These are phyloP conservation scores for Exophiala calicioides DNA, from an alignment of 2,329 filamentous ascomycete genomes.

Conservation along the genomic window DNA sequence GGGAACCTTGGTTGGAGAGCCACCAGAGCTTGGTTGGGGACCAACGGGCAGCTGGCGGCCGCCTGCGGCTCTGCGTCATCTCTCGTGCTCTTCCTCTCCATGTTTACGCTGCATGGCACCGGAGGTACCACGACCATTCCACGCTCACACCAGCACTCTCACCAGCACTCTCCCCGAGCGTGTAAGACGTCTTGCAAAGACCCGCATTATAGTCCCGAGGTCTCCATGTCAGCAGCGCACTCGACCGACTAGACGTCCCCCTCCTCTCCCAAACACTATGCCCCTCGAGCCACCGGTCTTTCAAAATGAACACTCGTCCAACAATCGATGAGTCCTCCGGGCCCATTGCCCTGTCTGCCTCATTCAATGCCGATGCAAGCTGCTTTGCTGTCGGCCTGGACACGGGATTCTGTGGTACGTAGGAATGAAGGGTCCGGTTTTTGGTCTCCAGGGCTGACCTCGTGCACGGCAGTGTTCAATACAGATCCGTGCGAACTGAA, in stretches of 20 bases:
- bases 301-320: slow-evolving; percentile 80
- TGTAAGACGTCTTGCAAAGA: too few relatives aligned
- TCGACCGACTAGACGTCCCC: background rate
- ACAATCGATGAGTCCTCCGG: slow-evolving; percentile 76
- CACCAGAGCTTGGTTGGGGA: background rate
- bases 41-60: background rate
- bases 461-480: slow-evolving; percentile 65
- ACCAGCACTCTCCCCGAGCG: background rate
- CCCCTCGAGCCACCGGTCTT: background rate
- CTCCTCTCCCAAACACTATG: slow-evolving; percentile 10
- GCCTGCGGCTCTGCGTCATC: slow-evolving; percentile 7
- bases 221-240: too few relatives aligned
- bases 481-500: slow-evolving; percentile 71
- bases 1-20: background rate
- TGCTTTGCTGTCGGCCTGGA: slow-evolving; percentile 87
- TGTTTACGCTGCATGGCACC: too few relatives aligned
- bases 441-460: slow-evolving; percentile 22
- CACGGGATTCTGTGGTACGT: slow-evolving; percentile 78
- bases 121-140: too few relatives aligned
- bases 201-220: too few relatives aligned
- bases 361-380: slow-evolving; percentile 81
- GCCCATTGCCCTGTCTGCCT: slow-evolving; percentile 75
- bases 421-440: slow-evolving; percentile 14
- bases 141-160: background rate
- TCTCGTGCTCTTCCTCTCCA: too few relatives aligned